These are phyloP conservation scores for Apophysomyces variabilis DNA, from an alignment of 371 early-diverging fungal genomes.

Conservation along the genomic window DNA sequence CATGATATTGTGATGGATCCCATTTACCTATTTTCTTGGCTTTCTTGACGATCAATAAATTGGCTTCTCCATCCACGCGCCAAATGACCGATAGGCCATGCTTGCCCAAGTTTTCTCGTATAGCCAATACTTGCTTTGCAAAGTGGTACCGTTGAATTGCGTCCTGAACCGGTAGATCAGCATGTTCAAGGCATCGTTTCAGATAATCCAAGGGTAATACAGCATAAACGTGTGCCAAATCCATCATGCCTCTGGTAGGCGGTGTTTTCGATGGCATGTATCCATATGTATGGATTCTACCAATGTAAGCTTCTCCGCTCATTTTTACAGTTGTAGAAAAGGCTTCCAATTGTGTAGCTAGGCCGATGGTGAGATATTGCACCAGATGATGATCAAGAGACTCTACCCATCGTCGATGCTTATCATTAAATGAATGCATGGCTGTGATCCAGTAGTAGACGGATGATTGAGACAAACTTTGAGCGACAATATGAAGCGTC, in stretches of 20 bases:
- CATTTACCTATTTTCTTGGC: slow-evolving; percentile 38
- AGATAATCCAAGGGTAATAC: slow-evolving; percentile 38
- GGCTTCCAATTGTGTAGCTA: slow-evolving; percentile 35
- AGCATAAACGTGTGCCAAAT: slow-evolving; percentile 38
- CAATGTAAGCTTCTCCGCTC: slow-evolving; percentile 35
- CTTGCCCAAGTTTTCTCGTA: slow-evolving; percentile 24
- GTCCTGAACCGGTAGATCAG: slow-evolving; percentile 37
- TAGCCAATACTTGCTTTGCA: slow-evolving; percentile 32
- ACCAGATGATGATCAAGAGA: slow-evolving; percentile 40
- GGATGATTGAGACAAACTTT: slow-evolving; percentile 31
- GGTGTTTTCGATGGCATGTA: slow-evolving; percentile 43
- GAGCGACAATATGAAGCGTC: slow-evolving; percentile 28
- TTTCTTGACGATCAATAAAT: slow-evolving; percentile 29
- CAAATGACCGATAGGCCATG: slow-evolving; percentile 30
- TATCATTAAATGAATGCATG: slow-evolving; percentile 3
- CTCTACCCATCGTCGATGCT: slow-evolving; percentile 29
- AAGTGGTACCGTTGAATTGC: slow-evolving; percentile 38
- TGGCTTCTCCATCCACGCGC: slow-evolving; percentile 28
- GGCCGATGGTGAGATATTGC: slow-evolving; percentile 25
- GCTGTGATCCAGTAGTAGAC: slow-evolving; percentile 35
- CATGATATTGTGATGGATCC: slow-evolving; percentile 36
- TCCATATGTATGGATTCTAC: slow-evolving; percentile 27
- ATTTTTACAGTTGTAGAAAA: slow-evolving; percentile 31
- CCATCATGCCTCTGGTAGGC: slow-evolving; percentile 29
- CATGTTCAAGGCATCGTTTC: slow-evolving; percentile 45